These are phyloP conservation scores for Teratosphaeria viscida DNA, from an alignment of 2,329 filamentous ascomycete genomes.

Conservation along the genomic window DNA sequence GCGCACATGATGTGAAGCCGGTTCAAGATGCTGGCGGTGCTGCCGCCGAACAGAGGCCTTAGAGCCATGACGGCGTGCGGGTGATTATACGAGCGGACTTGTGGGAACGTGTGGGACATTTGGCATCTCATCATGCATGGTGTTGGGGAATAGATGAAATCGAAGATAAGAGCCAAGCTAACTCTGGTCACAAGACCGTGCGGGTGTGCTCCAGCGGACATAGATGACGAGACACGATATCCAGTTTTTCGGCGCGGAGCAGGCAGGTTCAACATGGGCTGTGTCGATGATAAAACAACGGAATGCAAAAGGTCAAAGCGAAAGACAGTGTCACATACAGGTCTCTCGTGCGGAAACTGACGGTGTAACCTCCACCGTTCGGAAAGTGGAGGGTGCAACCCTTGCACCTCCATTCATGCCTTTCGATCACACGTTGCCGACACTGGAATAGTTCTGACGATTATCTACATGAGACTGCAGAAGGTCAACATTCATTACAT, in stretches of 20 bases:
- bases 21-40: slow-evolving; percentile 15
- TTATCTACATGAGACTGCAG: not conserved
- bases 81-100: not conserved
- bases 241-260: not conserved
- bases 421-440: not conserved
- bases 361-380: not conserved
- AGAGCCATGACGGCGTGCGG: not conserved
- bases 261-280: not conserved
- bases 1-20: slow-evolving; percentile 9
- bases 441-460: not conserved
- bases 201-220: not conserved
- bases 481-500: not conserved
- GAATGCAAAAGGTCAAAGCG: not conserved
- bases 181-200: not conserved
- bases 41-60: slow-evolving; percentile 11
- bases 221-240: not conserved
- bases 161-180: not conserved
- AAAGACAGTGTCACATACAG: not conserved
- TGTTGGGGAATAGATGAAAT: not conserved
- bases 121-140: not conserved
- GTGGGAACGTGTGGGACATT: not conserved
- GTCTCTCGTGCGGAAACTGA: not conserved
- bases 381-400: not conserved
- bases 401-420: not conserved
- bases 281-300: not conserved